These are phyloP conservation scores for Pseudocercospora pini-densiflorae DNA, from an alignment of 2,329 filamentous ascomycete genomes.

Conservation along the genomic window DNA sequence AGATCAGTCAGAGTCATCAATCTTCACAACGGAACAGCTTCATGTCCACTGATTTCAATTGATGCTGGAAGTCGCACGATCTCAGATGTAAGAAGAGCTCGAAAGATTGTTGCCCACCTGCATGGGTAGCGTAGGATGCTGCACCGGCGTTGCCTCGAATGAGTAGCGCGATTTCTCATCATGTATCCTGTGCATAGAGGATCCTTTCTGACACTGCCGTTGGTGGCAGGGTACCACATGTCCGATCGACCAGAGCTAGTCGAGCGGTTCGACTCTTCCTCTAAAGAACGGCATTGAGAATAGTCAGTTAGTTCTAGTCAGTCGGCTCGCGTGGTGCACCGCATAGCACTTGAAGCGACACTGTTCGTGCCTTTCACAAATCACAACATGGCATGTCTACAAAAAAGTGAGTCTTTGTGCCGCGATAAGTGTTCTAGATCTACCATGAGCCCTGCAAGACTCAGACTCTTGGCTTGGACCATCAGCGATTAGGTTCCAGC, in stretches of 20 bases:
- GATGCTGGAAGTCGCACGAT: neutral
- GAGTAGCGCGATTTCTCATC: neutral
- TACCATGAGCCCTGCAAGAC: neutral
- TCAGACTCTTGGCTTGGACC: neutral
- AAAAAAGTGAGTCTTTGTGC: neutral
- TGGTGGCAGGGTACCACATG: neutral
- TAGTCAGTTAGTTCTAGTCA: too few species aligned
- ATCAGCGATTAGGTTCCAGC: constrained; percentile 6
- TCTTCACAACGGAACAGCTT: neutral
- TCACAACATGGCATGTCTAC: too few species aligned
- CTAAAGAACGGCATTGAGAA: neutral
- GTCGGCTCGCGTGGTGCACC: too few species aligned
- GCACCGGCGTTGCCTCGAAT: neutral
- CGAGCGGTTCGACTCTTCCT: neutral
- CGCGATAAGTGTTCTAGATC: neutral
- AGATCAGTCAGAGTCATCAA: neutral
- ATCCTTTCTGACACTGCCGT: neutral
- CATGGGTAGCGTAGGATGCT: neutral
- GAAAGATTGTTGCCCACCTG: neutral
- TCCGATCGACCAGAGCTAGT: neutral
- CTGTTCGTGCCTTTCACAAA: too few species aligned
- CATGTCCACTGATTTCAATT: neutral
- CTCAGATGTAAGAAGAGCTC: neutral
- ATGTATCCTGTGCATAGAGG: neutral
- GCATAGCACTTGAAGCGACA: too few species aligned